Conservation (phyloP, 768 basidiomycete genomes). For the Tulasnella sp. region DNA sequence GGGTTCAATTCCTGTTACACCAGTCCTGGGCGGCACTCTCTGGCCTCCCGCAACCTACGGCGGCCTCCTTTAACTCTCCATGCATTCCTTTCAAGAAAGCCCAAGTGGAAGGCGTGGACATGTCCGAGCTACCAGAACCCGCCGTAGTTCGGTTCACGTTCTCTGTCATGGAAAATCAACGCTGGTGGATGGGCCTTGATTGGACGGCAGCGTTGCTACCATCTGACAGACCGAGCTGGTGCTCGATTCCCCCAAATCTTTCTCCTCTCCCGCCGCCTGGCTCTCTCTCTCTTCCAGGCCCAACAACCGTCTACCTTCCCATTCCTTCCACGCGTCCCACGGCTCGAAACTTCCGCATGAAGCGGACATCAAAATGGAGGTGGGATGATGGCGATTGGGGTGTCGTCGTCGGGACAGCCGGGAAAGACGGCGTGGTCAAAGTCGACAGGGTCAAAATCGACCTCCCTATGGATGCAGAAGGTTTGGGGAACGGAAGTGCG, state of each 20-base stretch:
- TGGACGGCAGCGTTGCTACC: constrained; percentile 92
- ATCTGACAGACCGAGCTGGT: constrained; percentile 85
- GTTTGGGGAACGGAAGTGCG: constrained; percentile 4
- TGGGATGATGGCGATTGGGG: constrained; percentile 93
- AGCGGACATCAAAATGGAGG: constrained; percentile 69
- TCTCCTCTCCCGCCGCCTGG: constrained; percentile 59
- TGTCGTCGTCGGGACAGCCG: constrained; percentile 43
- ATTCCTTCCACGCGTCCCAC: constrained; percentile 22
- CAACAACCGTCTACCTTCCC: constrained; percentile 47
- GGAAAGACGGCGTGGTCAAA: constrained; percentile 31
- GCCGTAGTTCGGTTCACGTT: constrained; percentile 33
- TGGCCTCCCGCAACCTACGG: constrained; percentile 41
- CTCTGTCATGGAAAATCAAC: constrained; percentile 87
- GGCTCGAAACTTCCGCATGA: constrained; percentile 30
- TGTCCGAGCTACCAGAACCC: constrained; percentile 14
- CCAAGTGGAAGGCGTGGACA: constrained; percentile 23
- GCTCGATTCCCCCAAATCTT: constrained; percentile 34
- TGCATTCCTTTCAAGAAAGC: background rate
- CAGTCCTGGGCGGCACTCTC: constrained; percentile 41
- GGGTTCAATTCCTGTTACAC: constrained; percentile 55
- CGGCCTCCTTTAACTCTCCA: background rate
- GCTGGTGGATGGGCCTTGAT: constrained; percentile 97
- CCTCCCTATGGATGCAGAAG: constrained; percentile 8
- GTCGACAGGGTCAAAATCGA: constrained; percentile 10
- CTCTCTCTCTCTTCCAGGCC: constrained; percentile 54